phyloP scores from a whole-genome alignment of 352 stramenopile species.

The Pythium myriotylum region DNA sequence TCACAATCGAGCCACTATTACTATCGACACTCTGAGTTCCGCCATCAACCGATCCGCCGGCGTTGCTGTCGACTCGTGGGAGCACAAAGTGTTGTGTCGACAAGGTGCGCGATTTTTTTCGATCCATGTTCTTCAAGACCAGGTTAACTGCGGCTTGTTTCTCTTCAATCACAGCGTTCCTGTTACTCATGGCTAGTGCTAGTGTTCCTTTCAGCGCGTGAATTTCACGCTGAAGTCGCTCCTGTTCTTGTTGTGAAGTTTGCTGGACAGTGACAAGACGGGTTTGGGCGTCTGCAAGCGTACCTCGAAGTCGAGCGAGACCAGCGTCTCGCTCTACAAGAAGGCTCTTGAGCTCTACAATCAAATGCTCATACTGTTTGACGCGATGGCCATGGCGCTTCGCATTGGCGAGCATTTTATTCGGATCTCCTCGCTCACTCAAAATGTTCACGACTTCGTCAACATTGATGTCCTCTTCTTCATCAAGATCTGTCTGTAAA shows the following conservation, averaged over 20 bases:
- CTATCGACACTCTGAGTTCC: constrained; percentile 7
- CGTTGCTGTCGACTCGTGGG: too few species aligned
- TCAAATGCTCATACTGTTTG: constrained; percentile 66
- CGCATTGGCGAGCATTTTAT: neutral
- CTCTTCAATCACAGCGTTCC: constrained; percentile 59
- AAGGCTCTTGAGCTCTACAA: constrained; percentile 64
- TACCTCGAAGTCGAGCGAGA: constrained; percentile 35
- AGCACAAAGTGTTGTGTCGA: constrained; percentile 12
- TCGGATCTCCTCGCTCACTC: neutral
- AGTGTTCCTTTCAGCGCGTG: constrained; percentile 46
- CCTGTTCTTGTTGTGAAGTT: constrained; percentile 48
- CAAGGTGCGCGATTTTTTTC: constrained; percentile 10
- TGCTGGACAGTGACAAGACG: constrained; percentile 39
- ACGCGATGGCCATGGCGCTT: constrained; percentile 26
- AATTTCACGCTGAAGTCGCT: constrained; percentile 42
- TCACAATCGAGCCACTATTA: constrained; percentile 14
- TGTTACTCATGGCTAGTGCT: constrained; percentile 40
- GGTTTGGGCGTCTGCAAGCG: constrained; percentile 39
- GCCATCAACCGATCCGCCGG: neutral
- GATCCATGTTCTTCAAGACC: constrained; percentile 39
- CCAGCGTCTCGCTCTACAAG: constrained; percentile 48
- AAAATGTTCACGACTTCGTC: constrained; percentile 47
- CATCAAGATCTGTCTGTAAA: constrained; percentile 55
- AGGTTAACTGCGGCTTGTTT: constrained; percentile 54
- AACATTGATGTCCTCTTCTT: constrained; percentile 50